phyloP scores from a whole-genome alignment of 495 filamentous ascomycete genomes.

The Aspergillus panamensis region DNA sequence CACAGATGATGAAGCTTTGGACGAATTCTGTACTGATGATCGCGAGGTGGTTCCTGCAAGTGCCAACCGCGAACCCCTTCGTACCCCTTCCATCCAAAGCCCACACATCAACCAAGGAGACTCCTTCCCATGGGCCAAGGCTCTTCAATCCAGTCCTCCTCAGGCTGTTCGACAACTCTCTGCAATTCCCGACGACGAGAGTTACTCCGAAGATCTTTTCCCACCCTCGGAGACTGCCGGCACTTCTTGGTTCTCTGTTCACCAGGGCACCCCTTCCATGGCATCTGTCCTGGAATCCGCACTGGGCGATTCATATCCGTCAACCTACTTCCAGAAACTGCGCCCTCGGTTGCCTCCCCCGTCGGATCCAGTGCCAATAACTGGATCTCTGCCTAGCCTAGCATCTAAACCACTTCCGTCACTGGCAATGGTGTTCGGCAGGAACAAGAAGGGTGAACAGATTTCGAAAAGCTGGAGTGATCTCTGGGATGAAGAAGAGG shows the following conservation, averaged over 20 bases:
- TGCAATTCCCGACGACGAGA: slow-evolving; percentile 73
- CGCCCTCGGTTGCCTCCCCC: slow-evolving; percentile 38
- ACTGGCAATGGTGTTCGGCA: slow-evolving; percentile 75
- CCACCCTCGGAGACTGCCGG: slow-evolving; percentile 68
- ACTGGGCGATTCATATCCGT: slow-evolving; percentile 65
- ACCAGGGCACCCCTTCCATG: slow-evolving; percentile 69
- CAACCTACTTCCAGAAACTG: slow-evolving; percentile 49
- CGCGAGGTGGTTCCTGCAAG: slow-evolving; percentile 67
- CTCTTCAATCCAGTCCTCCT: slow-evolving; percentile 71
- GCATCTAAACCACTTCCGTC: slow-evolving; percentile 60
- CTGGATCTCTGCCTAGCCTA: slow-evolving; percentile 74
- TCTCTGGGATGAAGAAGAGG: slow-evolving; percentile 91
- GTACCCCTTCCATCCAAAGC: slow-evolving; percentile 91
- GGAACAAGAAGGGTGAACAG: slow-evolving; percentile 60
- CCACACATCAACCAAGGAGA: slow-evolving; percentile 73
- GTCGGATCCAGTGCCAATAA: slow-evolving; percentile 57
- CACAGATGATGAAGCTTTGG: slow-evolving; percentile 82
- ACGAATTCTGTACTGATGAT: slow-evolving; percentile 90
- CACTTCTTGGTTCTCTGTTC: slow-evolving; percentile 68
- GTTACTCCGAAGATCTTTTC: slow-evolving; percentile 86
- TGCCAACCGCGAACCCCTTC: slow-evolving; percentile 90
- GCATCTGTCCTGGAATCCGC: slow-evolving; percentile 74
- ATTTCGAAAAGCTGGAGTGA: slow-evolving; percentile 98
- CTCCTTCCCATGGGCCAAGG: slow-evolving; percentile 95
- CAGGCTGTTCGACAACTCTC: slow-evolving; percentile 81